Conservation (phyloP, 2,329 filamentous ascomycete species). For the Metarhizium album region DNA sequence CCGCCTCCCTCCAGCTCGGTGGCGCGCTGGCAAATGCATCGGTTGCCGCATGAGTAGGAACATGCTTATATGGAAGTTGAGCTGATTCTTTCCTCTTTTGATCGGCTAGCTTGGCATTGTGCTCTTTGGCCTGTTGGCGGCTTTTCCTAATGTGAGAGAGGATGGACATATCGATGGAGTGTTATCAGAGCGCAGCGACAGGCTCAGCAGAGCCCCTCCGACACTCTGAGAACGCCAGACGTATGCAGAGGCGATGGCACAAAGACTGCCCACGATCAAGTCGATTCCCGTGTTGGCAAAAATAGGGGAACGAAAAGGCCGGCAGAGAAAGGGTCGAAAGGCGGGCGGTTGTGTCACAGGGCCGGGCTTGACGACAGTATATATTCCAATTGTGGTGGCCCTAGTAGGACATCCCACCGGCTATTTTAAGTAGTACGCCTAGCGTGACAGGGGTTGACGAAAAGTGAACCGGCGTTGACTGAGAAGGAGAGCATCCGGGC, state of each 20-base stretch:
- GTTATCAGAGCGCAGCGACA: too few relatives aligned
- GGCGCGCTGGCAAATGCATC: constrained; percentile 47
- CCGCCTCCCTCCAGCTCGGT: constrained; percentile 35
- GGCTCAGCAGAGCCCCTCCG: not conserved
- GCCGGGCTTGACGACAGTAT: not conserved
- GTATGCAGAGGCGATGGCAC: not conserved
- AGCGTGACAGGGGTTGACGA: not conserved
- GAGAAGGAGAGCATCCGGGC: not conserved
- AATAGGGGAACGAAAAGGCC: not conserved
- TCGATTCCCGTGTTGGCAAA: not conserved
- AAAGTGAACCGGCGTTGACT: not conserved
- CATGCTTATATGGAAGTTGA: constrained; percentile 41
- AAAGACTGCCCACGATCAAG: not conserved
- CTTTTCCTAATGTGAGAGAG: constrained; percentile 42
- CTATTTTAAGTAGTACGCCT: not conserved
- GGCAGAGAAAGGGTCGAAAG: not conserved
- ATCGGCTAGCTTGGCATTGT: constrained; percentile 36
- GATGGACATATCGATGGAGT: constrained; percentile 38
- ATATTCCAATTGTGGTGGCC: constrained; percentile 3
- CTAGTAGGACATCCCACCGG: constrained; percentile 1
- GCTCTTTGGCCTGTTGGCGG: constrained; percentile 44
- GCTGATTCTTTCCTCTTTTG: constrained; percentile 31
- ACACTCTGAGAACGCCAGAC: not conserved
- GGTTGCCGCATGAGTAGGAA: constrained; percentile 49
- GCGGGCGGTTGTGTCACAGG: not conserved